Conservation (phyloP, 225 moss, liverwort and hornwort species). For the Antitrichia curtipendula region DNA sequence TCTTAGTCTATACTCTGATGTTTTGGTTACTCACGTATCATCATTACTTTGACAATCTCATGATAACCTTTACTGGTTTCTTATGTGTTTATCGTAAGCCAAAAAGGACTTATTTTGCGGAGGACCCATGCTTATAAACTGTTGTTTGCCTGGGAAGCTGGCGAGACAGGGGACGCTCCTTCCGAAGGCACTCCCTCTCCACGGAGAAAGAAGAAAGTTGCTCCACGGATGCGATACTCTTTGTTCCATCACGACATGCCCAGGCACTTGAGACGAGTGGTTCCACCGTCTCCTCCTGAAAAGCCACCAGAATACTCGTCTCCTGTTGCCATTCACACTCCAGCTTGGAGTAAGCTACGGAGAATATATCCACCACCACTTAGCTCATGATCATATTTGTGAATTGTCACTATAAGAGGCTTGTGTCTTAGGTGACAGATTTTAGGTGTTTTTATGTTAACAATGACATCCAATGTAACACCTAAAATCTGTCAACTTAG, state of each 20-base stretch:
- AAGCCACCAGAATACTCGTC: slow-evolving; percentile 23
- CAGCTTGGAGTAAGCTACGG: slow-evolving; percentile 19
- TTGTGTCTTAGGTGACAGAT: too few relatives aligned
- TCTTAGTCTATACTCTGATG: not conserved
- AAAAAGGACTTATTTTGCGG: not conserved
- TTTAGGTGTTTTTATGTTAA: too few relatives aligned
- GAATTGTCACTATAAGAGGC: too few relatives aligned
- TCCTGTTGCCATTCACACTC: slow-evolving; percentile 1
- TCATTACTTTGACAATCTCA: not conserved
- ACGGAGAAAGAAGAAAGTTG: not conserved
- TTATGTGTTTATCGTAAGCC: not conserved
- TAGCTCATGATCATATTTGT: not conserved
- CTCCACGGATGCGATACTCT: slow-evolving; percentile 24
- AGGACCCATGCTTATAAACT: not conserved
- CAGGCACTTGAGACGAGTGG: slow-evolving; percentile 3
- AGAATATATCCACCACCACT: not conserved
- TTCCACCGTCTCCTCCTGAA: not conserved
- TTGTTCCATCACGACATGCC: slow-evolving; percentile 37
- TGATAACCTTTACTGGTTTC: not conserved
- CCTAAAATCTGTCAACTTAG: too few relatives aligned
- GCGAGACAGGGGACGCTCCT: not conserved
- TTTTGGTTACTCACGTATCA: not conserved
- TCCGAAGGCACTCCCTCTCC: not conserved
- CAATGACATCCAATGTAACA: too few relatives aligned
- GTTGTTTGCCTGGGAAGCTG: not conserved